phyloP scores from a whole-genome alignment of 1,139 yeast genomes.

The Debaryomyces fabryi region DNA sequence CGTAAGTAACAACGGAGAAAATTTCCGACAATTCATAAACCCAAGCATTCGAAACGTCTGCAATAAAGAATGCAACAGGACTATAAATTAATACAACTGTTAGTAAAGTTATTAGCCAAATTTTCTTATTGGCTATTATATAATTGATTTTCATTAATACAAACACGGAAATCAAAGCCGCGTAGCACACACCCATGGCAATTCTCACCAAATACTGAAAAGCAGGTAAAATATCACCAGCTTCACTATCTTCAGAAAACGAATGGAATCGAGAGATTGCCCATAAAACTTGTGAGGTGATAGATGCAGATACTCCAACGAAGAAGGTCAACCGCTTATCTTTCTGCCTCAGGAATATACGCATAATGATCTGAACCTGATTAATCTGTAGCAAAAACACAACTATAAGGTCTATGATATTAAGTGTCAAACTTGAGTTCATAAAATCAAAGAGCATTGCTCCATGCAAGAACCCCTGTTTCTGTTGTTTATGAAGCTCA shows the following conservation, averaged over 20 bases:
- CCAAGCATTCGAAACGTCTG: slow-evolving; percentile 76
- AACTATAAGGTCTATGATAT: slow-evolving; percentile 64
- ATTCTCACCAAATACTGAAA: slow-evolving; percentile 78
- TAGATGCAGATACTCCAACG: slow-evolving; percentile 59
- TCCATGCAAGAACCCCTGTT: slow-evolving; percentile 58
- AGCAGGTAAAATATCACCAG: slow-evolving; percentile 70
- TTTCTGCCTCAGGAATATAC: slow-evolving; percentile 67
- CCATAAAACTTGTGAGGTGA: slow-evolving; percentile 70
- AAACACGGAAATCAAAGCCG: slow-evolving; percentile 65
- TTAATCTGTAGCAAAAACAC: slow-evolving; percentile 65
- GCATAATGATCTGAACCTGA: slow-evolving; percentile 76
- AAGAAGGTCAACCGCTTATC: slow-evolving; percentile 70
- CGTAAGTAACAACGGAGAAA: slow-evolving; percentile 70
- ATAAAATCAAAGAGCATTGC: slow-evolving; percentile 50
- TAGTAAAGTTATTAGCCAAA: slow-evolving; percentile 58
- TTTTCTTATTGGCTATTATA: slow-evolving; percentile 53
- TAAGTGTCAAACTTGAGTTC: slow-evolving; percentile 51
- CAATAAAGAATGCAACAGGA: slow-evolving; percentile 74
- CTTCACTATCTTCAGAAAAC: slow-evolving; percentile 39
- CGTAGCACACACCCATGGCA: slow-evolving; percentile 71
- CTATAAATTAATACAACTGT: slow-evolving; percentile 62
- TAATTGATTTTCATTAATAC: slow-evolving; percentile 56
- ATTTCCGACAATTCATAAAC: slow-evolving; percentile 72
- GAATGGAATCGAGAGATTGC: slow-evolving; percentile 60
- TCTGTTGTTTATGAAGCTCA: slow-evolving; percentile 52